Evolutionary conservation across 176 grass and related monocot genomes (phyloP).

Genomic region (Areca catechu): DNA sequence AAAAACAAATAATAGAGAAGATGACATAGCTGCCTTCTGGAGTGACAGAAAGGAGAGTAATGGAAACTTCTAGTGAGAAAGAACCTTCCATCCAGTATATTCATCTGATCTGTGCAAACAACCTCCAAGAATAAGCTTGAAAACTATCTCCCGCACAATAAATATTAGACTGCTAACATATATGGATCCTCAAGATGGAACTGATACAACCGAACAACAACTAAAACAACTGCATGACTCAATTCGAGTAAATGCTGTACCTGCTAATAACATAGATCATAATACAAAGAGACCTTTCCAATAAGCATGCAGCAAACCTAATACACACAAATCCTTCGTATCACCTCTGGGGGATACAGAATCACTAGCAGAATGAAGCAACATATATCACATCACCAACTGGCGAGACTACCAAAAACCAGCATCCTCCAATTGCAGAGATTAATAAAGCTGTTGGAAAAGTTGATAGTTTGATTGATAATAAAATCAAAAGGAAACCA

Average conservation of each 20-base stretch:
- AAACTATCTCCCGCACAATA: conserved; percentile 19
- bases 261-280: conserved; percentile 24
- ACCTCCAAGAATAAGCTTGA: conserved; percentile 30
- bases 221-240: conserved; percentile 14
- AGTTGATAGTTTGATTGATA: conserved; percentile 26
- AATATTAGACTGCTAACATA: conserved; percentile 11
- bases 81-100: conserved; percentile 26
- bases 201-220: conserved; percentile 9
- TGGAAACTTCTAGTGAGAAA: conserved; percentile 21
- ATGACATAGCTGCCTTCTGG: conserved; percentile 35
- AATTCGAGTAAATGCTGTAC: conserved; percentile 27
- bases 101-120: conserved; percentile 26
- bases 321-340: conserved; percentile 14
- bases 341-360: conserved; percentile 16
- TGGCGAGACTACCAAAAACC: conserved; percentile 20
- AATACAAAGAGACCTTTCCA: conserved; percentile 23
- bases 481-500: conserved; percentile 43
- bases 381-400: conserved; percentile 21
- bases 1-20: conserved; percentile 6
- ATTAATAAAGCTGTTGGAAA: conserved; percentile 31
- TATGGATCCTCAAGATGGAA: conserved; percentile 33
- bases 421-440: conserved; percentile 22
- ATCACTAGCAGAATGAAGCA: conserved; percentile 20
- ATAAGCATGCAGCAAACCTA: conserved; percentile 23
- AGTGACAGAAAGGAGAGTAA: conserved; percentile 19